Percentiles rank a stretch among this genome's conserved stretches.
These are phyloP conservation scores for Cylindrotheca fusiformis DNA, from an alignment of 108 stramenopile species.

Conservation along the genomic window DNA sequence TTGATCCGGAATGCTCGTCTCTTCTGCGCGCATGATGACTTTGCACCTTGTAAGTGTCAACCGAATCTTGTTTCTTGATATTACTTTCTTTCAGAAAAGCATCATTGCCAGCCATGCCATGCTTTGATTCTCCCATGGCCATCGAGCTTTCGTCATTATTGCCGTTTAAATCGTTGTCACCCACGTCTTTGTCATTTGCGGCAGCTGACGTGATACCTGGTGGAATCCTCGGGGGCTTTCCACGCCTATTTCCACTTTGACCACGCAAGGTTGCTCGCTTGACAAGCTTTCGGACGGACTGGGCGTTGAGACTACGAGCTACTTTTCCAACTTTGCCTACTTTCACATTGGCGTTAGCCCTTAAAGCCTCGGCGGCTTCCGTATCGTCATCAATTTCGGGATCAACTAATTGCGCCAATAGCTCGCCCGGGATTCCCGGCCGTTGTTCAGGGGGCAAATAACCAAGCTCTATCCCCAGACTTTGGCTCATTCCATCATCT, in stretches of 20 bases:
- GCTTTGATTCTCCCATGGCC: too few species aligned
- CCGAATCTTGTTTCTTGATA: neutral
- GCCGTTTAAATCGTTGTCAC: neutral
- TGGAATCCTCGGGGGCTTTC: constrained; percentile 68
- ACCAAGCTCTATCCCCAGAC: constrained; percentile 18
- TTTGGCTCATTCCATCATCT: neutral
- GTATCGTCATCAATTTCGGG: constrained; percentile 69
- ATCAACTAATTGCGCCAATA: constrained; percentile 22
- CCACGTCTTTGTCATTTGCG: neutral
- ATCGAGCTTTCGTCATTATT: constrained; percentile 5
- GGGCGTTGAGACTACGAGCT: constrained; percentile 59
- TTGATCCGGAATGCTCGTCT: constrained; percentile 4
- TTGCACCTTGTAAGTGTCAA: neutral
- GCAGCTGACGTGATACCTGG: constrained; percentile 22
- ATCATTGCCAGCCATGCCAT: constrained; percentile 6
- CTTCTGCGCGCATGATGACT: neutral
- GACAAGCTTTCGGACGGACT: constrained; percentile 58
- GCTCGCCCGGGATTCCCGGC: constrained; percentile 15
- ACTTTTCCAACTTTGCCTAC: constrained; percentile 67
- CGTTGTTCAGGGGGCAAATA: constrained; percentile 33
- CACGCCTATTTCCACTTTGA: constrained; percentile 56
- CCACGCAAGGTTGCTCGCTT: constrained; percentile 49
- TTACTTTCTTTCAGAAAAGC: neutral
- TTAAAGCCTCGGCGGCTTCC: constrained; percentile 75
- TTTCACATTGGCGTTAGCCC: constrained; percentile 67